Conservation (phyloP, 2,329 filamentous ascomycete genomes). For the Fusarium brevicatenulatum region DNA sequence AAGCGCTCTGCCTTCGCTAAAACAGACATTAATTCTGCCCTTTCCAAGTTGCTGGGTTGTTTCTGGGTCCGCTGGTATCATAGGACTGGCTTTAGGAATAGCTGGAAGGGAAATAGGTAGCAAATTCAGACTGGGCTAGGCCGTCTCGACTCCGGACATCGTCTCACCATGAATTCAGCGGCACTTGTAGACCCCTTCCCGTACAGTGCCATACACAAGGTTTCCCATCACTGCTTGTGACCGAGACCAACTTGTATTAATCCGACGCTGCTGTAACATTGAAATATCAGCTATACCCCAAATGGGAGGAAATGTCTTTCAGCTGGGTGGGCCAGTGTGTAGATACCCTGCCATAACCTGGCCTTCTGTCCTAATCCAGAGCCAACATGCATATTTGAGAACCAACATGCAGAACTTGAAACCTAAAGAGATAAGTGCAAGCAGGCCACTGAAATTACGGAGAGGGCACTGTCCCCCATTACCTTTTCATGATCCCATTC, state of each 20-base stretch:
- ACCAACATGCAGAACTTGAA: neutral
- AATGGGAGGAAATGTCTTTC: neutral
- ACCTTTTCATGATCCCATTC: rapidly evolving
- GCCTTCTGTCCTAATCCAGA: neutral
- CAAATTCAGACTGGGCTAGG: neutral
- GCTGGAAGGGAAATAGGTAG: no score
- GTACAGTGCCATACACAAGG: rapidly evolving
- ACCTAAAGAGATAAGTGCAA: neutral
- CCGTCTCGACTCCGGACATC: rapidly evolving
- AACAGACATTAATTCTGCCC: rapidly evolving
- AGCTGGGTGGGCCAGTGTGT: neutral
- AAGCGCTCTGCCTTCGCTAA: neutral
- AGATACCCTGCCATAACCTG: neutral
- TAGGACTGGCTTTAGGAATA: no score
- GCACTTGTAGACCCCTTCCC: rapidly evolving
- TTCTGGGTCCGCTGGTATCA: no score
- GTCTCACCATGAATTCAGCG: neutral
- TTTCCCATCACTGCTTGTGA: neutral
- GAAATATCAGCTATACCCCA: neutral
- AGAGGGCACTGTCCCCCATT: neutral
- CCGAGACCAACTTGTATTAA: no score
- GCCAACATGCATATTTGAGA: neutral
- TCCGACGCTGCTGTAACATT: neutral
- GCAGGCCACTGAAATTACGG: neutral
- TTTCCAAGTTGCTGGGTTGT: neutral